A percentile compares a stretch with the other conserved stretches of the same genome.
phyloP scores from a whole-genome alignment of 495 filamentous ascomycete species.

The Peziza echinospora region DNA sequence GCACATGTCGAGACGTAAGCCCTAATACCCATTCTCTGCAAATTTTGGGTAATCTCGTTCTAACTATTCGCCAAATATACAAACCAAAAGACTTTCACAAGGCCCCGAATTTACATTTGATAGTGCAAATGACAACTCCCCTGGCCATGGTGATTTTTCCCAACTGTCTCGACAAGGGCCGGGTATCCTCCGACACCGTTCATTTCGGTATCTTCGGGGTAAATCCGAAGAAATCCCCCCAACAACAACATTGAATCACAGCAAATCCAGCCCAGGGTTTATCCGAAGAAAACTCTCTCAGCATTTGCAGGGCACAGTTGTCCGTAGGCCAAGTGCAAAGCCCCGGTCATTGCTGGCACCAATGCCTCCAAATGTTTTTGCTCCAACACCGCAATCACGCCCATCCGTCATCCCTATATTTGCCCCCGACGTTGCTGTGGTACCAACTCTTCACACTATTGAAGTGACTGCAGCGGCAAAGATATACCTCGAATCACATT shows the following conservation, averaged over 20 bases:
- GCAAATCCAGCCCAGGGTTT: background rate
- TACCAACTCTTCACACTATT: slow-evolving; percentile 31
- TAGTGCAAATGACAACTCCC: background rate
- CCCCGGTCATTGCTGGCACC: background rate
- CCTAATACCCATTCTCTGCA: too few species aligned
- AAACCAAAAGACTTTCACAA: too few species aligned
- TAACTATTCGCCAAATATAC: too few species aligned
- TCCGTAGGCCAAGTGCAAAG: background rate
- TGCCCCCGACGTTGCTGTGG: too few species aligned
- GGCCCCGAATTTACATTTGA: background rate
- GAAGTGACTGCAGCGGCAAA: slow-evolving; percentile 64
- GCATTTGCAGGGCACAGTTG: background rate
- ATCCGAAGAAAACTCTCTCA: background rate
- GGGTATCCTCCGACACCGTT: background rate
- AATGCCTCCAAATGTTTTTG: background rate
- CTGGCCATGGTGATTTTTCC: background rate
- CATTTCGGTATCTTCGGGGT: background rate
- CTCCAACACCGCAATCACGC: too few species aligned
- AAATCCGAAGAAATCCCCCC: too few species aligned
- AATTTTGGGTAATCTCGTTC: too few species aligned
- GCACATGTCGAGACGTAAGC: too few species aligned
- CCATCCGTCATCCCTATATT: too few species aligned
- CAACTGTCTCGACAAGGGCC: too few species aligned
- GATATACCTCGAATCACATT: slow-evolving; percentile 68
- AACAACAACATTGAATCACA: background rate